These are phyloP conservation scores for Rhodosporidiobolus odoratus DNA, from an alignment of 768 basidiomycete genomes.

Conservation along the genomic window DNA sequence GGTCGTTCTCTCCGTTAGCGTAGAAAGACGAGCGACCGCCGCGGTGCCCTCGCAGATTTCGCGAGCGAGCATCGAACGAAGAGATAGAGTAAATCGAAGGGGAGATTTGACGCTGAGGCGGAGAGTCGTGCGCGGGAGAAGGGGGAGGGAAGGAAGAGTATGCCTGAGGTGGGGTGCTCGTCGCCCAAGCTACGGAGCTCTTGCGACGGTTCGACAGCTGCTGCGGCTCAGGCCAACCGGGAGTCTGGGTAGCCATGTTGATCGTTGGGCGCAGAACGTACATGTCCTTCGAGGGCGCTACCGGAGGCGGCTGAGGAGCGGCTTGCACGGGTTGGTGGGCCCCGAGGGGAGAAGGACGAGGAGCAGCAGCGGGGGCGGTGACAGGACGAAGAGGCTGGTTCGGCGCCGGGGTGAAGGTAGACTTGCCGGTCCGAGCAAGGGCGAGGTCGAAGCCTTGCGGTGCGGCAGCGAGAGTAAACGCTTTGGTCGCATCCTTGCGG, in stretches of 20 bases:
- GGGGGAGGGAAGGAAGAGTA: slow-evolving; percentile 18
- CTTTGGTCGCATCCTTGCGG: neutral
- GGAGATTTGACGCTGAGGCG: slow-evolving; percentile 1
- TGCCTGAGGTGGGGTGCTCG: slow-evolving; percentile 11
- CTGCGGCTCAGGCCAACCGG: slow-evolving; percentile 1
- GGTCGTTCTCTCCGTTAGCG: neutral
- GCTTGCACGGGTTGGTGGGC: neutral
- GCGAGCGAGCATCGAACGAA: slow-evolving; percentile 13
- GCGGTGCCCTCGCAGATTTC: neutral
- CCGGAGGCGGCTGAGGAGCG: neutral
- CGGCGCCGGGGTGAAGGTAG: neutral
- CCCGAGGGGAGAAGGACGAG: neutral
- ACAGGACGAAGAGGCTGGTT: neutral
- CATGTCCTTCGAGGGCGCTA: neutral
- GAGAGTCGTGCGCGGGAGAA: neutral
- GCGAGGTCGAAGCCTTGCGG: neutral
- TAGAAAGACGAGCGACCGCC: slow-evolving; percentile 4
- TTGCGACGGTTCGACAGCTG: neutral
- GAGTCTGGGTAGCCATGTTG: slow-evolving; percentile 25
- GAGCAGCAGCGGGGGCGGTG: neutral
- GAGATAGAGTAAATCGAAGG: slow-evolving; percentile 34
- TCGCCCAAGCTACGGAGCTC: neutral
- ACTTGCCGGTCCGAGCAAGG: too few relatives aligned
- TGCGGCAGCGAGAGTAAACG: neutral
- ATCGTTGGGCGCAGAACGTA: slow-evolving; percentile 25